These are phyloP conservation scores for Ogataea degrootiae DNA, from an alignment of 805 yeast genomes.

Conservation along the genomic window DNA sequence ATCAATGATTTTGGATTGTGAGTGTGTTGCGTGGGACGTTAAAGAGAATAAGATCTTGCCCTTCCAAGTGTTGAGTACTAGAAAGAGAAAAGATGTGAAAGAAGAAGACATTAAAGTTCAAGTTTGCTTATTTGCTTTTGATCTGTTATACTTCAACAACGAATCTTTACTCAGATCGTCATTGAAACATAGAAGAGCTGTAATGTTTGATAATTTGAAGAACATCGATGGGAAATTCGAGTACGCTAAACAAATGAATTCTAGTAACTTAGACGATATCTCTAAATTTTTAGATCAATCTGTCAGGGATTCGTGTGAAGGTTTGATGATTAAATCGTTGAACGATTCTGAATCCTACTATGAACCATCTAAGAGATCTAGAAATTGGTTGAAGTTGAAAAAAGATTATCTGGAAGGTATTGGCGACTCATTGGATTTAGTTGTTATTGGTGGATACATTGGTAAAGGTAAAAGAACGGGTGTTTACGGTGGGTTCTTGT, in stretches of 20 bases:
- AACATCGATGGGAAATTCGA: conserved; percentile 72
- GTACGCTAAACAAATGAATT: conserved; percentile 71
- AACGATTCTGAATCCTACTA: conserved; percentile 77
- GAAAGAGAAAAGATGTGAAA: conserved; percentile 91
- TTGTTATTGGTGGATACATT: conserved; percentile 88
- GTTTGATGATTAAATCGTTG: conserved; percentile 89
- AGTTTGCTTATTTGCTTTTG: conserved; percentile 91
- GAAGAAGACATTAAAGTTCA: conserved; percentile 83
- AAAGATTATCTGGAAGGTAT: conserved; percentile 94
- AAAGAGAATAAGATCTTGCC: conserved; percentile 78
- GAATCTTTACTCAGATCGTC: conserved; percentile 64
- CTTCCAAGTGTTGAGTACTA: conserved; percentile 86
- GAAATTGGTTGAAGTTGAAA: conserved; percentile 93
- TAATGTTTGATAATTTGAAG: conserved; percentile 51
- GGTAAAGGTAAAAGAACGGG: conserved; percentile 96
- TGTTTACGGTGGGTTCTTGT: conserved; percentile 86
- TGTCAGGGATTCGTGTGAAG: conserved; percentile 88
- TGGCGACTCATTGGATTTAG: conserved; percentile 92
- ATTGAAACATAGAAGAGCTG: conserved; percentile 63
- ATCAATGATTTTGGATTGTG: conserved; percentile 84
- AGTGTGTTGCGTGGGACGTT: conserved; percentile 96
- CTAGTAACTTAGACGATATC: conserved; percentile 67
- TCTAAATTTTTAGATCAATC: conserved; percentile 85
- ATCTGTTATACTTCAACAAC: conserved; percentile 70
- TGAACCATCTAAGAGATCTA: conserved; percentile 91